These are phyloP conservation scores for Prunus armeniaca DNA, from an alignment of 306 rosid species.

Conservation along the genomic window DNA sequence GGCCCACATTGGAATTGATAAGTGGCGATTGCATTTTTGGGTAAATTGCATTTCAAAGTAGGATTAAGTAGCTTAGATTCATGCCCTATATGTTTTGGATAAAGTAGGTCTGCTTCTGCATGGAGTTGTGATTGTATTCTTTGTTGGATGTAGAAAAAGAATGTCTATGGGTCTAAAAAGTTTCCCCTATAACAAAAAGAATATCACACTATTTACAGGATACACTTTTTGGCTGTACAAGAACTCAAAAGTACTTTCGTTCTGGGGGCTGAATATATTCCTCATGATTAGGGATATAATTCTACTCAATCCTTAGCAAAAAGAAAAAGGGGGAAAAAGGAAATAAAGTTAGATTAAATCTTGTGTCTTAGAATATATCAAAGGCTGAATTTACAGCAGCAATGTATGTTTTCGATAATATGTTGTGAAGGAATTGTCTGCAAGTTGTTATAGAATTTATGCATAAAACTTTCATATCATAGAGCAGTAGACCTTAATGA, in stretches of 20 bases:
- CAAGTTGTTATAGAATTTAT: neutral
- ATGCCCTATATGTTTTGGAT: neutral
- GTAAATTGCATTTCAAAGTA: neutral
- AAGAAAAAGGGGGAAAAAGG: neutral
- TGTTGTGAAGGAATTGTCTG: too few relatives aligned
- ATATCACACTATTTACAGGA: neutral
- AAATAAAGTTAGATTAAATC: neutral
- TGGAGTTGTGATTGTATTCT: neutral
- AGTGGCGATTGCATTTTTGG: neutral
- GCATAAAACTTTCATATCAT: neutral
- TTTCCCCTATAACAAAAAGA: neutral
- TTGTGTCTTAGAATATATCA: neutral
- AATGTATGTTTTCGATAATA: neutral
- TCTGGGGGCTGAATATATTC: constrained; percentile 1
- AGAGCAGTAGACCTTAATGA: neutral
- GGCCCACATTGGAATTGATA: neutral
- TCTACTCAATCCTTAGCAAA: neutral
- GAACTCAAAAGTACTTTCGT: neutral
- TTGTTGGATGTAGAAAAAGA: neutral
- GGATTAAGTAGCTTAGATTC: neutral
- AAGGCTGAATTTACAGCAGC: neutral
- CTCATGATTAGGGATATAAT: constrained; percentile 1
- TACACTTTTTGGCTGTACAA: constrained; percentile 5
- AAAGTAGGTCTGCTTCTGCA: neutral
- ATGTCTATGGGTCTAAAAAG: neutral